Percentiles rank a stretch among this genome's conserved stretches.
Conservation (phyloP, 208 protist species). For the Crithidia fasciculata region DNA sequence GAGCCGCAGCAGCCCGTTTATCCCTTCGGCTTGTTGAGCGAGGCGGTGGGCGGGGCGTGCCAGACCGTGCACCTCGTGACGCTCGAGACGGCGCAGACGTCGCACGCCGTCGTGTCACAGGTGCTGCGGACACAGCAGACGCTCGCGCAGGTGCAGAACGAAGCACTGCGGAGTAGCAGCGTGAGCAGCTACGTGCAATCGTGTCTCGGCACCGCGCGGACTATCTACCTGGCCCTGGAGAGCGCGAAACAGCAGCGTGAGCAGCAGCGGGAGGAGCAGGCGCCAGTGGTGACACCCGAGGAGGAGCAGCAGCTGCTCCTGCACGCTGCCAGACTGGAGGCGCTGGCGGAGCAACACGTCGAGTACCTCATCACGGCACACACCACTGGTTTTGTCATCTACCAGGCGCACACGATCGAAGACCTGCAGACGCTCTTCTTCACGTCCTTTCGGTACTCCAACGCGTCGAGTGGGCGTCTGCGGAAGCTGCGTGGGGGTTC, state of each 20-base stretch:
- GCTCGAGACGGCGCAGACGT: constrained; percentile 19
- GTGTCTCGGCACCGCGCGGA: constrained; percentile 17
- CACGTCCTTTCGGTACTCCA: constrained; percentile 17
- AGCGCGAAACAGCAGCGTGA: not conserved
- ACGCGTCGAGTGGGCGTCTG: constrained; percentile 7
- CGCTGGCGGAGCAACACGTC: constrained; percentile 38
- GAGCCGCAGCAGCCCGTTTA: not conserved
- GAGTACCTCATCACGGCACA: constrained; percentile 24
- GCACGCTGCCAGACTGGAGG: constrained; percentile 16
- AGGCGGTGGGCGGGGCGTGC: constrained; percentile 33
- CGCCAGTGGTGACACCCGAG: not conserved
- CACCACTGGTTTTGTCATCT: constrained; percentile 31
- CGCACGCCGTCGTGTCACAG: not conserved
- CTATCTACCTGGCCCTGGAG: constrained; percentile 2
- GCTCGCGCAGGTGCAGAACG: constrained; percentile 23
- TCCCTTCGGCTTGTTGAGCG: constrained; percentile 41
- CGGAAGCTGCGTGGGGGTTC: not conserved
- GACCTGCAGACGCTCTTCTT: constrained; percentile 31
- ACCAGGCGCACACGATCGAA: constrained; percentile 13
- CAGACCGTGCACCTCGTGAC: constrained; percentile 37
- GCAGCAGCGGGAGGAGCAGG: not conserved
- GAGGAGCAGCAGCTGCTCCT: constrained; percentile 11
- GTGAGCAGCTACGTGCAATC: constrained; percentile 29
- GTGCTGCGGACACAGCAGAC: constrained; percentile 33
- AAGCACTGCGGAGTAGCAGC: constrained; percentile 15